These are phyloP conservation scores for Tylopilus sp. DNA, from an alignment of 1,284 basidiomycete species.

Conservation along the genomic window DNA sequence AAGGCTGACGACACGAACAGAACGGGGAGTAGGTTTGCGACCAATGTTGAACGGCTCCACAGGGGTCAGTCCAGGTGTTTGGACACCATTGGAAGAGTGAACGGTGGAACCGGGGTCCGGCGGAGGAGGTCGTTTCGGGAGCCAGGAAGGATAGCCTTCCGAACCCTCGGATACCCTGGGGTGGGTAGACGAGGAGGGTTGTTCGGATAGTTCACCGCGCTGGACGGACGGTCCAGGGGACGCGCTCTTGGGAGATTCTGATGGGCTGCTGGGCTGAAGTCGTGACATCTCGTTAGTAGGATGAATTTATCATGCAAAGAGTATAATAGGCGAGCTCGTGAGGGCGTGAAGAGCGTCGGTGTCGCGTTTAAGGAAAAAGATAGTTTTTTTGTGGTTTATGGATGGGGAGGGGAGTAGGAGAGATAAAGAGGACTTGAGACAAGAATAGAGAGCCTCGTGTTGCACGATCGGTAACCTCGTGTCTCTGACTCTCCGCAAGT, in stretches of 20 bases:
- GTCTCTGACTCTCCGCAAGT: slow-evolving; percentile 50
- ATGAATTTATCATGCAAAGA: slow-evolving; percentile 43
- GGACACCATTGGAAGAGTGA: slow-evolving; percentile 63
- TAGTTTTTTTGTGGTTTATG: slow-evolving; percentile 35
- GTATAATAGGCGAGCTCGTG: slow-evolving; percentile 44
- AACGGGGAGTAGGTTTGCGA: slow-evolving; percentile 79
- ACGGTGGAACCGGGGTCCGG: slow-evolving; percentile 79
- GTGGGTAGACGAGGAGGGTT: slow-evolving; percentile 49
- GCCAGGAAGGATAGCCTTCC: slow-evolving; percentile 84
- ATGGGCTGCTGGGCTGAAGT: slow-evolving; percentile 47
- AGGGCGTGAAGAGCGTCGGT: slow-evolving; percentile 42
- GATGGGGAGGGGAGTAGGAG: slow-evolving; percentile 5
- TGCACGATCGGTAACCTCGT: slow-evolving; percentile 55
- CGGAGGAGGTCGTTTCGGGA: slow-evolving; percentile 79
- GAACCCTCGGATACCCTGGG: slow-evolving; percentile 59
- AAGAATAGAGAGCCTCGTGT: slow-evolving; percentile 55
- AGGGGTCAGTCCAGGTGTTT: slow-evolving; percentile 52
- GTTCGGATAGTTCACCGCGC: slow-evolving; percentile 44
- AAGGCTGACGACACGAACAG: slow-evolving; percentile 80
- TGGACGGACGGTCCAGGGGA: slow-evolving; percentile 40
- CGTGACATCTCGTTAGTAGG: slow-evolving; percentile 61
- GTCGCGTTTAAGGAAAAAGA: slow-evolving; percentile 41
- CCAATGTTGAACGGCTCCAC: slow-evolving; percentile 63
- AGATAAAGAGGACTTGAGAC: slow-evolving; percentile 24
- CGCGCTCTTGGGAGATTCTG: slow-evolving; percentile 48